Base-by-base conservation (phyloP, 139 green algal species). In the Chlorella sp. region DNA sequence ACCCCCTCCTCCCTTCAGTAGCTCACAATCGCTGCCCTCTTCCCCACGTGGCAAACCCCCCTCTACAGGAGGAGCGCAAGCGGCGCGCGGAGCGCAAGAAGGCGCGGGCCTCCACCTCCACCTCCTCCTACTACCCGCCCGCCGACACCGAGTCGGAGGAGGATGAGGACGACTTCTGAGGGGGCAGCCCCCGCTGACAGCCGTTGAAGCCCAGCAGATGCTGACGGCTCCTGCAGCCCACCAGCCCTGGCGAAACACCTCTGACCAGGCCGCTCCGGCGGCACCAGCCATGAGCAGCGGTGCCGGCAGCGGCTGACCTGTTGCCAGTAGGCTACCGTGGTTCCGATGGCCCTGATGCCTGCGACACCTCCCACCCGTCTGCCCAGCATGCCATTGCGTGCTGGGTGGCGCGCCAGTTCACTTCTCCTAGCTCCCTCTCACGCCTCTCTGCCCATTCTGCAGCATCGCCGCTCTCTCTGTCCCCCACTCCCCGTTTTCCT, bases 91-190 rank as follows among this genome's bases (percentile, higher is more conserved):
- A 74, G n/a, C 38, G 63, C 39, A 74, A 74, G 78, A 55, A 74
- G 63, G 18, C 20, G 23, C 25, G 30, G 63, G 41, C 47, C 25
- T 30, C 63, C 7, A 6, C 78, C n/a, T 32, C 38, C 4, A 7
- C 47, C n/a, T 15, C 55, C 3, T 38, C 16, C 32, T 69, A 82
- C 34, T 30, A 57, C 25, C 51, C 51, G 12, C 51, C 51, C 15
- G 78, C 57, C 5, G 39, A 47, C 3, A n/a, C n/a, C 13, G 60
- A 73, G 38, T 60, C 51, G 51, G 78, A 83, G 60, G 78, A 83
- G 60, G 78, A 83, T 9, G 78, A 83, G 11, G 78, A 83, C 38
- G 78, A 73, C 60, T 83, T 74, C 38, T 83, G 78, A 83, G 76
- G 21, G 2, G 23, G 6, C 38, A 20, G n/a, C n/a, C n/a, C n/a